phyloP scores from a whole-genome alignment of 2,329 filamentous ascomycete species.

The Sarocladium kiliense region DNA sequence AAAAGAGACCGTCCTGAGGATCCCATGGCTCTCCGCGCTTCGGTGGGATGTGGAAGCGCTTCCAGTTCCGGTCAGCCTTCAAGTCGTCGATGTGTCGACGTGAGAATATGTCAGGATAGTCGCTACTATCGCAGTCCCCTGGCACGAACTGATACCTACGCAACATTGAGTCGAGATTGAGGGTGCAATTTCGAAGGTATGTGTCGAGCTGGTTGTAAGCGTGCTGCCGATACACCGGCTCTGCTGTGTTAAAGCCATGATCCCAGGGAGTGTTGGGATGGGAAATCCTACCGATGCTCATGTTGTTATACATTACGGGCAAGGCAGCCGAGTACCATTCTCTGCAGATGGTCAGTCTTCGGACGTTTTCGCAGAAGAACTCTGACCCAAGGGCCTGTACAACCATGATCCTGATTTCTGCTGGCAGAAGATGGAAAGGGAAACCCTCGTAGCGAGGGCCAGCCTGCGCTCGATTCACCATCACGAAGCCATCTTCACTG shows the following conservation, averaged over 20 bases:
- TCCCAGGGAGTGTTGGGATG: background rate
- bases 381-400: background rate
- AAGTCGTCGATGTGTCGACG: too few relatives aligned
- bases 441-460: background rate
- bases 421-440: background rate
- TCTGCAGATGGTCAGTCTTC: background rate
- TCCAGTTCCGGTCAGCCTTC: too few relatives aligned
- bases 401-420: background rate
- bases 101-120: background rate
- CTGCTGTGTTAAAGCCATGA: too few relatives aligned
- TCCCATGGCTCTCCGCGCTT: too few relatives aligned
- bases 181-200: background rate
- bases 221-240: background rate
- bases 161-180: background rate
- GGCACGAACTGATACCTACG: background rate
- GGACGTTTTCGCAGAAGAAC: background rate
- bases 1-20: background rate
- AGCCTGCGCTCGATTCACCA: too few relatives aligned
- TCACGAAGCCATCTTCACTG: too few relatives aligned
- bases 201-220: background rate
- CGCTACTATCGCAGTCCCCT: background rate
- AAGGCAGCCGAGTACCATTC: background rate
- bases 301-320: background rate
- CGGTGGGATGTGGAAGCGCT: too few relatives aligned
- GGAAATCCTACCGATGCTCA: background rate